Base-by-base conservation (phyloP, 805 yeast species). In the Metschnikowia matae region DNA sequence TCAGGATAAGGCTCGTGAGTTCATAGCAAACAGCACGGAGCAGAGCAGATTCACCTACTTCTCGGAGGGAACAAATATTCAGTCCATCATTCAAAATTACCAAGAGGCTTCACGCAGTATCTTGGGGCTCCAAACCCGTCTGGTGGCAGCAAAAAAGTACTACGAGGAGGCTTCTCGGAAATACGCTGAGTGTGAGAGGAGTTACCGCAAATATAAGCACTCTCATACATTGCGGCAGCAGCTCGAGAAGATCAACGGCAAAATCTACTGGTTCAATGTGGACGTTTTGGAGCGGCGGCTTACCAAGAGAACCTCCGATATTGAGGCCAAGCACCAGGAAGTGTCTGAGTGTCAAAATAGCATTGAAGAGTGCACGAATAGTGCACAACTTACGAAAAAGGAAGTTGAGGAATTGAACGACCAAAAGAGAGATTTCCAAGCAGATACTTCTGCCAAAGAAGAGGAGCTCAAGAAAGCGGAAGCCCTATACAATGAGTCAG, bases 1-100 rank as follows among this genome's bases (percentile, higher is more conserved):
- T 1, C 99, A 94, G 65, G 97, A 94, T 58, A 87, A 85, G 53
- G 98, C 99, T 1, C 81, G 96, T 57, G 86, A 91, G 14, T 94
- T 94, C 62, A 70, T 94, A 54, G 86, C 96, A 0, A 81, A 84
- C 32, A 82, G 94, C 4, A 77, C 88, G 4, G 86, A 88, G 52
- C 75, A 74, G 34, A 84, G 80, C 44, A 88, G 90, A 66, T 94
- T 83, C 65, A 75, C 76, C 14, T 84, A 81, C 62, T 89, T 92
- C 63, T 84, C 86, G 87, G 79, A 80, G 47, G 97, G 96, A 34
- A 83, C 95, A 2, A 75, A 84, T 59, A 77, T 87, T 44, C 84
- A 83, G 49, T 87, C 84, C 40, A 82, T 85, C n/a, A 67, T 77
- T 35, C 75, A 73, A 14, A 82, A 84, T 60, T 75, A 82, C 50